phyloP scores from a whole-genome alignment of 352 stramenopile species.

The Achlya hypogyna region DNA sequence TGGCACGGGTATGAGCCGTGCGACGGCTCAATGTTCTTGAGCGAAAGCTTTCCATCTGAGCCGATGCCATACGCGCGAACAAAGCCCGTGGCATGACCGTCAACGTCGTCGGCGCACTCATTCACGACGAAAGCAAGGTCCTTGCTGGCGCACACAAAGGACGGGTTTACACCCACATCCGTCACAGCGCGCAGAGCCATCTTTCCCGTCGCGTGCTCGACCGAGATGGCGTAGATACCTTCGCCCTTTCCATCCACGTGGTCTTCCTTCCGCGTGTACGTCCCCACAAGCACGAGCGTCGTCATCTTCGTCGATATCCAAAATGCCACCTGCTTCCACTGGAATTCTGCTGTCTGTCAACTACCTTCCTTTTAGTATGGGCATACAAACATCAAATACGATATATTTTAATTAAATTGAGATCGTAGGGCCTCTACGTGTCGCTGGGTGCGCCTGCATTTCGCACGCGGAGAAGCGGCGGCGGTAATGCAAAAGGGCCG shows the following conservation, averaged over 20 bases:
- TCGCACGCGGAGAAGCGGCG: no score
- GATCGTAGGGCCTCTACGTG: no score
- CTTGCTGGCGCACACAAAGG: conserved; percentile 39
- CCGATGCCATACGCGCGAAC: conserved; percentile 45
- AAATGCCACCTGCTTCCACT: not conserved
- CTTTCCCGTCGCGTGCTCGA: conserved; percentile 41
- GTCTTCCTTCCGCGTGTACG: conserved; percentile 72
- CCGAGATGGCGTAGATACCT: conserved; percentile 56
- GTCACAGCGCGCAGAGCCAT: conserved; percentile 39
- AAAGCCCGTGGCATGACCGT: conserved; percentile 41
- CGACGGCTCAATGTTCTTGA: conserved; percentile 46
- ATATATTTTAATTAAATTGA: no score
- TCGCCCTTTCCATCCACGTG: conserved; percentile 71
- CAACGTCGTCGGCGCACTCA: conserved; percentile 41
- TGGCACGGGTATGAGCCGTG: conserved; percentile 53
- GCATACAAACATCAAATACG: not conserved
- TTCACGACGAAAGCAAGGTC: conserved; percentile 55
- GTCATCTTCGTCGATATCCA: not conserved
- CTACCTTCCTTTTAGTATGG: not conserved
- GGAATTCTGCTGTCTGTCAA: not conserved
- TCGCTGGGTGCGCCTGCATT: no score
- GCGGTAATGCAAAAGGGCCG: no score
- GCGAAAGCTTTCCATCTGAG: conserved; percentile 29
- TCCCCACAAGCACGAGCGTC: conserved; percentile 51
- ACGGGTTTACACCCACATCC: conserved; percentile 60